phyloP scores from a whole-genome alignment of 345 rosid genomes.

The Orychophragmus violaceus region DNA sequence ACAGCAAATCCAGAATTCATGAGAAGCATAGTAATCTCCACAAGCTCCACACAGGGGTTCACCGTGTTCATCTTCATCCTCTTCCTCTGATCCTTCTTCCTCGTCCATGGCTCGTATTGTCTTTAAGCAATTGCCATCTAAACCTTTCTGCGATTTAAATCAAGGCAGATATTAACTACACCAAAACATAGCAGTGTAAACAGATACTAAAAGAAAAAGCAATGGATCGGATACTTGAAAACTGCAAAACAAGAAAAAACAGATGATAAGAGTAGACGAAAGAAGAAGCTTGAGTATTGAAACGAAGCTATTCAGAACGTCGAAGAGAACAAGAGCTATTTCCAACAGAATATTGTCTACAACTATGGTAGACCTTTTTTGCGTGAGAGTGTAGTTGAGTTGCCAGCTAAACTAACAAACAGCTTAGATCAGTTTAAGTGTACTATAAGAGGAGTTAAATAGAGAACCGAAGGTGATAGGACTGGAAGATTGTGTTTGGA shows the following conservation, averaged over 20 bases:
- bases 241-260: too few relatives aligned
- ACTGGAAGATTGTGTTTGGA: neutral
- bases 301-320: too few relatives aligned
- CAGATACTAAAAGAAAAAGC: neutral
- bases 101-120: slow-evolving; percentile 37
- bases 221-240: neutral
- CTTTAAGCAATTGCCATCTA: slow-evolving; percentile 43
- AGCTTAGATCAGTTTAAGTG: neutral
- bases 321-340: too few relatives aligned
- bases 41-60: slow-evolving; percentile 82
- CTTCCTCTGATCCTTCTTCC: slow-evolving; percentile 38
- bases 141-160: slow-evolving; percentile 40
- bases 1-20: slow-evolving; percentile 86
- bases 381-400: neutral
- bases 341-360: neutral
- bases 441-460: neutral
- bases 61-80: slow-evolving; percentile 58
- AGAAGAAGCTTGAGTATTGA: too few relatives aligned
- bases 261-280: too few relatives aligned
- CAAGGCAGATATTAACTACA: slow-evolving; percentile 2
- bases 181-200: neutral
- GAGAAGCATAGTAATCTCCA: slow-evolving; percentile 64
- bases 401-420: neutral
- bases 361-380: neutral
- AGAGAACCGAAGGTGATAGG: neutral